Evolutionary conservation across 2,329 filamentous ascomycete genomes (phyloP).

Genomic region (Beauveria brongniartii): DNA sequence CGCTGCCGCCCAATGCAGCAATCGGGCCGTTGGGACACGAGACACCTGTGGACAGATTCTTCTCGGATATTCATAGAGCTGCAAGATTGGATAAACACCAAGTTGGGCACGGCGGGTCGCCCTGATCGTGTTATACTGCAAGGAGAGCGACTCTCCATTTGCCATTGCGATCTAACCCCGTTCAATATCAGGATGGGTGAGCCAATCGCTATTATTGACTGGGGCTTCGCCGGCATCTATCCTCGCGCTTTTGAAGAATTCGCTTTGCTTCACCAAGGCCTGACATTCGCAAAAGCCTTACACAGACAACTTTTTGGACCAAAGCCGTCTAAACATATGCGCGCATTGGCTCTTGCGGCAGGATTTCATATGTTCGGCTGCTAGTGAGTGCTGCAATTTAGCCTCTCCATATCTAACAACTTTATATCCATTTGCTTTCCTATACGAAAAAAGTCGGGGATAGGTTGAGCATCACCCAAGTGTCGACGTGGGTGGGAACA

Average conservation of each 20-base stretch:
- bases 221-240: conserved; percentile 9
- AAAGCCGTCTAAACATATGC: background rate
- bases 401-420: too few relatives aligned
- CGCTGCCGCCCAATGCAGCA: background rate
- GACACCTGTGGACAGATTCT: conserved; percentile 7
- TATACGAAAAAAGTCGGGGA: too few relatives aligned
- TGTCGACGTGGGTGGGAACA: too few relatives aligned
- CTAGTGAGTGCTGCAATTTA: too few relatives aligned
- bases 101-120: background rate
- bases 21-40: conserved; percentile 5
- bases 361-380: too few relatives aligned
- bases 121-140: conserved; percentile 5
- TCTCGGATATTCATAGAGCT: background rate
- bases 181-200: conserved; percentile 11
- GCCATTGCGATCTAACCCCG: conserved; percentile 9
- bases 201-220: conserved; percentile 9
- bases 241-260: conserved; percentile 9
- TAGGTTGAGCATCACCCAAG: too few relatives aligned
- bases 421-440: too few relatives aligned
- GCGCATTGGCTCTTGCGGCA: background rate
- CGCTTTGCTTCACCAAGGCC: background rate
- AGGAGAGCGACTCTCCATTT: conserved; percentile 5
- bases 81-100: background rate
- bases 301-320: background rate
- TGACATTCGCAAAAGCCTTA: background rate